These are phyloP conservation scores for Gonium pectorale DNA, from an alignment of 139 green algal species.

Conservation along the genomic window DNA sequence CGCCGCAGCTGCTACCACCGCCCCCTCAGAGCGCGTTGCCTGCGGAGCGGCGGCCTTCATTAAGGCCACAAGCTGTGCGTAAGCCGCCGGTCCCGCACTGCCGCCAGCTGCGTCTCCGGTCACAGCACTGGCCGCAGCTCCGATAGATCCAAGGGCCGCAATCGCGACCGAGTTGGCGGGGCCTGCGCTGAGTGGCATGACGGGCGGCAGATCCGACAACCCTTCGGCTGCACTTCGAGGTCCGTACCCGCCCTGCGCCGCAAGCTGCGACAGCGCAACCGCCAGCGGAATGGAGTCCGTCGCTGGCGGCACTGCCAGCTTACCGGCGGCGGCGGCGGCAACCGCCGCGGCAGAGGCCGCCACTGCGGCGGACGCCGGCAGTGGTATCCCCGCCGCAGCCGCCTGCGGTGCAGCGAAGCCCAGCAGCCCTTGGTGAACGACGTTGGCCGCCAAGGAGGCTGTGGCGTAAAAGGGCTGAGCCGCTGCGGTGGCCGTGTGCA, in stretches of 20 bases:
- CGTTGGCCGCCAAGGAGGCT: neutral
- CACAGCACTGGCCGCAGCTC: neutral
- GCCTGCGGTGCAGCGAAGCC: neutral
- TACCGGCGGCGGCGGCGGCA: neutral
- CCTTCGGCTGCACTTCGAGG: neutral
- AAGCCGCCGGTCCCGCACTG: neutral
- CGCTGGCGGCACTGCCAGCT: neutral
- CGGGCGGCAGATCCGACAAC: slow-evolving; percentile 1
- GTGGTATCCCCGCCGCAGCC: neutral
- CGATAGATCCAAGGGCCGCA: neutral
- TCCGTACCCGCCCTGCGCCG: neutral
- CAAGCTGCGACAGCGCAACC: slow-evolving; percentile 5
- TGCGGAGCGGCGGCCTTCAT: neutral
- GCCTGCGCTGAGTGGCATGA: neutral
- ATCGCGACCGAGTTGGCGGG: neutral
- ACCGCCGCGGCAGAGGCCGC: neutral
- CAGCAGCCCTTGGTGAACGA: slow-evolving; percentile 19
- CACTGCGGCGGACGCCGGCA: neutral
- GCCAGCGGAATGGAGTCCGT: neutral
- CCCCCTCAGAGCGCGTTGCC: neutral
- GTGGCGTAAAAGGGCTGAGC: slow-evolving; percentile 23
- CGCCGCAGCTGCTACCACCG: neutral
- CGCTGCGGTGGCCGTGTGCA: neutral
- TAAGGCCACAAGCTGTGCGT: slow-evolving; percentile 3
- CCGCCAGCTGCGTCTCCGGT: neutral